A percentile compares a stretch with the other conserved stretches of the same genome.
Evolutionary conservation across 2,329 filamentous ascomycete genomes (phyloP).

Genomic region (Phyllosticta citrichinensis): DNA sequence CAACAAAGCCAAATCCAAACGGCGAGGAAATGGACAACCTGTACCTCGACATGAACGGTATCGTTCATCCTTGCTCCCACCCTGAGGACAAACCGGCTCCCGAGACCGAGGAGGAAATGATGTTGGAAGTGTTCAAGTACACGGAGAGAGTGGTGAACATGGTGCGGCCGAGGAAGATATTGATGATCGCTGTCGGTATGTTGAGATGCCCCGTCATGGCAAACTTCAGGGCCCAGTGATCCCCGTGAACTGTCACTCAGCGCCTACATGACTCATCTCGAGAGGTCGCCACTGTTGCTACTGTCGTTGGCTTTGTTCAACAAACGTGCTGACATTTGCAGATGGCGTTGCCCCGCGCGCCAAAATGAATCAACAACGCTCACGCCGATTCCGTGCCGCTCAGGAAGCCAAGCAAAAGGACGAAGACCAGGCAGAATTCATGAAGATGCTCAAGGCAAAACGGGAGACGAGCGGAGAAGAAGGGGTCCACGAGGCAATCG

Average conservation of each 20-base stretch:
- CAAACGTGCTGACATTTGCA: conserved; percentile 25
- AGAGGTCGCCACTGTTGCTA: conserved; percentile 19
- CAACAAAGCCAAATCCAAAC: conserved; percentile 80
- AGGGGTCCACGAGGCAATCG: conserved; percentile 48
- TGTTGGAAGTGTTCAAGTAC: conserved; percentile 96
- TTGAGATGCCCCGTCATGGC: conserved; percentile 14
- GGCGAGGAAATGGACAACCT: conserved; percentile 97
- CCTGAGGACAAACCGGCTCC: conserved; percentile 88
- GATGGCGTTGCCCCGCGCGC: conserved; percentile 95
- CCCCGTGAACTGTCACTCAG: conserved; percentile 21
- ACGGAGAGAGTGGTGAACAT: conserved; percentile 99
- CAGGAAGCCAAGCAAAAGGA: conserved; percentile 93
- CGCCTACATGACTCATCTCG: conserved; percentile 17
- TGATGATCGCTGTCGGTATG: conserved; percentile 94
- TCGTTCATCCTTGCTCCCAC: conserved; percentile 97
- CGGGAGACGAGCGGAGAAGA: conserved; percentile 45
- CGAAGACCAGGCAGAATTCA: conserved; percentile 76
- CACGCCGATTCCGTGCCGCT: conserved; percentile 85
- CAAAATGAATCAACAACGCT: conserved; percentile 99
- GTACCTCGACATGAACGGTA: conserved; percentile 99
- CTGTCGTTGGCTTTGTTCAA: not conserved
- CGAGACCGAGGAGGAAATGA: conserved; percentile 96
- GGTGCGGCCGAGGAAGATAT: conserved; percentile 87
- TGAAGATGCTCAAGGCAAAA: conserved; percentile 61
- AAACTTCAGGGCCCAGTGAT: conserved; percentile 4